Conservation (phyloP, 805 yeast species). For the Scheffersomyces coipomensis region DNA sequence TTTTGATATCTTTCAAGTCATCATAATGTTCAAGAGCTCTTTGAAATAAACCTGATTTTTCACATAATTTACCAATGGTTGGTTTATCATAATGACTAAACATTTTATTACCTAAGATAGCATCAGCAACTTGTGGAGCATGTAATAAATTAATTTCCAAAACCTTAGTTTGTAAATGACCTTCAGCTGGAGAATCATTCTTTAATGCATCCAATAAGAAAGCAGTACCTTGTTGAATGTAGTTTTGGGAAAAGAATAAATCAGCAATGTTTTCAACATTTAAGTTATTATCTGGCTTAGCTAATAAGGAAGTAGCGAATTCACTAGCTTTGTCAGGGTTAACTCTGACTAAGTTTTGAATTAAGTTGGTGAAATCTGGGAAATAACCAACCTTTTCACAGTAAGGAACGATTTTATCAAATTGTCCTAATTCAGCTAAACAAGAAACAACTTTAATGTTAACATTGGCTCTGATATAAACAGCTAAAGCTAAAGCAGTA, state of each 20-base stretch:
- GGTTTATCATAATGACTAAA: conserved; percentile 94
- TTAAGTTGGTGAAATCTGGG: conserved; percentile 86
- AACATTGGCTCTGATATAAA: conserved; percentile 78
- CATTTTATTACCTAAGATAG: conserved; percentile 93
- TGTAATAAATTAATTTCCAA: conserved; percentile 89
- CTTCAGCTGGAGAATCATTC: conserved; percentile 90
- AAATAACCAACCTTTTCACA: conserved; percentile 84
- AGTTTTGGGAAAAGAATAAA: conserved; percentile 90
- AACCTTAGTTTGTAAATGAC: conserved; percentile 91
- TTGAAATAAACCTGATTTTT: conserved; percentile 92
- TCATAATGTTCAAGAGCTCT: conserved; percentile 96
- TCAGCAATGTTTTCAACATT: conserved; percentile 88
- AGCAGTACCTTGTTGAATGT: conserved; percentile 97
- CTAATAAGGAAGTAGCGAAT: conserved; percentile 83
- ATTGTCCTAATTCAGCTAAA: conserved; percentile 93
- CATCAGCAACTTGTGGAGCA: conserved; percentile 99
- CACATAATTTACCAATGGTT: conserved; percentile 87
- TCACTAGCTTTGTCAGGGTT: conserved; percentile 99
- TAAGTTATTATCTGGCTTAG: conserved; percentile 56
- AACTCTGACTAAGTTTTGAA: conserved; percentile 86
- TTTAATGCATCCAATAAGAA: conserved; percentile 93
- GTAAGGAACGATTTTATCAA: conserved; percentile 92
- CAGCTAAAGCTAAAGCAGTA: conserved; percentile 81
- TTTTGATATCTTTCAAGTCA: conserved; percentile 90
- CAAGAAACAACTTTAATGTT: conserved; percentile 89